These are phyloP conservation scores for Orbilia oligospora DNA, from an alignment of 2,329 filamentous ascomycete species.

Conservation along the genomic window DNA sequence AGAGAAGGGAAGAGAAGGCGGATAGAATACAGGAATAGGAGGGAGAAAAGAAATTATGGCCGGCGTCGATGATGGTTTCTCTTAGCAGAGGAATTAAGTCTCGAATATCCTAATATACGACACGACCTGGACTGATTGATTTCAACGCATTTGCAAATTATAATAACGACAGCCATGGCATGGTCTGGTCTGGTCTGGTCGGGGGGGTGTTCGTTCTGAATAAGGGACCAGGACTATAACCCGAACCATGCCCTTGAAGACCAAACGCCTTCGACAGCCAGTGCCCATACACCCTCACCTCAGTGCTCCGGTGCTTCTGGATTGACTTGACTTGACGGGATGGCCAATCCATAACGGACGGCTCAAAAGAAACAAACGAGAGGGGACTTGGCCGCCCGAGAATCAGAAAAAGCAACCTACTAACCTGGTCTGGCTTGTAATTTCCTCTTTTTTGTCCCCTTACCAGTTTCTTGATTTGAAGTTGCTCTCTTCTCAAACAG, in stretches of 20 bases:
- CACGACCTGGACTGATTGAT: constrained; percentile 43
- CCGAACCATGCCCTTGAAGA: constrained; percentile 22
- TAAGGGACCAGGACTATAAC: constrained; percentile 22
- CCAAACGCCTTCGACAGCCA: constrained; percentile 35
- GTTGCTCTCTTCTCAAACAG: constrained; percentile 52
- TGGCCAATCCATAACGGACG: constrained; percentile 54
- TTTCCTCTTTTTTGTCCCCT: constrained; percentile 61
- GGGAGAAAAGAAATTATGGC: constrained; percentile 59
- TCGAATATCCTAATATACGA: constrained; percentile 43
- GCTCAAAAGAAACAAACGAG: constrained; percentile 59
- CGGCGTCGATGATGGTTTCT: constrained; percentile 43
- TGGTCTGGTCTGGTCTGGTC: background rate
- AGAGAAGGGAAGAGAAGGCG: constrained; percentile 16
- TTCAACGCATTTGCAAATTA: constrained; percentile 43
- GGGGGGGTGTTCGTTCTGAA: constrained; percentile 34
- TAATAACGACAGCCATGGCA: constrained; percentile 28
- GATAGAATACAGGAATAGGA: constrained; percentile 24
- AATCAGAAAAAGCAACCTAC: constrained; percentile 58
- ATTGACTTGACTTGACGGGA: constrained; percentile 54
- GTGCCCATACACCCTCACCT: constrained; percentile 51
- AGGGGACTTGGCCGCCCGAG: constrained; percentile 48
- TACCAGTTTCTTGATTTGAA: constrained; percentile 61
- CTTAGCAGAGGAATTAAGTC: constrained; percentile 28
- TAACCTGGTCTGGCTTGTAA: constrained; percentile 60
- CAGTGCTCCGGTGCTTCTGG: constrained; percentile 48